These are phyloP conservation scores for Gracilariopsis chorda DNA, from an alignment of 23 red algal species.

Conservation along the genomic window DNA sequence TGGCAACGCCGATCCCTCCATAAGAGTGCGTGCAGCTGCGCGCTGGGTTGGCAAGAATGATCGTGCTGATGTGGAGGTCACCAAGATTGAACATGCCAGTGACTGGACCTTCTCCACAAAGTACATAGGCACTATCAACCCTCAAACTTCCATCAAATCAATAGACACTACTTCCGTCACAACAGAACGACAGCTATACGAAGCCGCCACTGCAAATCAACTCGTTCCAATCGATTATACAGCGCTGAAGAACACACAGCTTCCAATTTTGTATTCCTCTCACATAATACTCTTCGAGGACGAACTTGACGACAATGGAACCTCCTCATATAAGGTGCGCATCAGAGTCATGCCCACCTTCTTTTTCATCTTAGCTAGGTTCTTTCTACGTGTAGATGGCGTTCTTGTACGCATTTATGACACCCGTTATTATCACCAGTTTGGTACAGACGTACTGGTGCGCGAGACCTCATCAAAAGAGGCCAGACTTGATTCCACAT, in stretches of 20 bases:
- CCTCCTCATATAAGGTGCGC: slow-evolving; percentile 69
- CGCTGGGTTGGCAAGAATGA: slow-evolving; percentile 35
- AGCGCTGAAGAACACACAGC: slow-evolving; percentile 47
- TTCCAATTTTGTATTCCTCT: slow-evolving; percentile 72
- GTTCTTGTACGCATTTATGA: slow-evolving; percentile 80
- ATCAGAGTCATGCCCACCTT: slow-evolving; percentile 82
- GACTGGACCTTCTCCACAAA: slow-evolving; percentile 85
- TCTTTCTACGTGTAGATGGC: slow-evolving; percentile 89
- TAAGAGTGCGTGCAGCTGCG: slow-evolving; percentile 55
- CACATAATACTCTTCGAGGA: slow-evolving; percentile 91
- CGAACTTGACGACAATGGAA: slow-evolving; percentile 95
- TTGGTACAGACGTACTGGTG: slow-evolving; percentile 49
- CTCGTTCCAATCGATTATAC: slow-evolving; percentile 58
- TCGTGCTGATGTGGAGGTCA: slow-evolving; percentile 22
- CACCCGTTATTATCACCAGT: slow-evolving; percentile 88
- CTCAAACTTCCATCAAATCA: neutral
- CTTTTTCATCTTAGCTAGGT: slow-evolving; percentile 79
- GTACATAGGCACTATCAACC: slow-evolving; percentile 50
- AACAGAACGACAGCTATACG: neutral
- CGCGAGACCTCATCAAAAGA: slow-evolving; percentile 56
- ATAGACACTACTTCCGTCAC: neutral
- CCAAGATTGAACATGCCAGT: slow-evolving; percentile 34
- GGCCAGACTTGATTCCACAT: slow-evolving; percentile 15
- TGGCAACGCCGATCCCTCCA: slow-evolving; percentile 40
- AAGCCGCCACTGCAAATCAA: neutral